Percentiles rank a stretch among this genome's conserved stretches.
phyloP scores from a whole-genome alignment of 768 basidiomycete genomes.

The Xerocomellus intermedius region DNA sequence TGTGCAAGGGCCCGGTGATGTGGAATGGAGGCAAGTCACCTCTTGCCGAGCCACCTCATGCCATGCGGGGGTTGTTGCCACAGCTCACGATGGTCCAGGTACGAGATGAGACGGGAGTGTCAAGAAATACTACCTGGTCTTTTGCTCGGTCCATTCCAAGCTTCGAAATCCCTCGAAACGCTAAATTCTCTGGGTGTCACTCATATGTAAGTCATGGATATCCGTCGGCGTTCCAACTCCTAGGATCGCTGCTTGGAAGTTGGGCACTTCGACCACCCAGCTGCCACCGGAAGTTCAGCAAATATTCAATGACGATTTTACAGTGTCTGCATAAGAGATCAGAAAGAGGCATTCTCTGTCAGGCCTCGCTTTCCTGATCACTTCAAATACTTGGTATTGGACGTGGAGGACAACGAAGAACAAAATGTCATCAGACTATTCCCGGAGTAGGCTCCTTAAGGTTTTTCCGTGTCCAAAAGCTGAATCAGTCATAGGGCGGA shows the following conservation, averaged over 20 bases:
- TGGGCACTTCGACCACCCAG: neutral
- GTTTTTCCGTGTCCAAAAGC: neutral
- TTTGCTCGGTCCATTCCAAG: conserved; percentile 83
- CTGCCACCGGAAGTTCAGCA: neutral
- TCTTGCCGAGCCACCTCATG: neutral
- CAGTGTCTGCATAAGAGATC: conserved; percentile 87
- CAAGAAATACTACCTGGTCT: conserved; percentile 88
- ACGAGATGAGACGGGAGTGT: conserved; percentile 94
- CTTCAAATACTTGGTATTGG: conserved; percentile 76
- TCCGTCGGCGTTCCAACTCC: neutral
- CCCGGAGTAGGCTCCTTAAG: conserved; percentile 56
- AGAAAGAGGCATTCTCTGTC: conserved; percentile 88
- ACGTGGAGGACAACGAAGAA: conserved; percentile 91
- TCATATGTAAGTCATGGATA: conserved; percentile 59
- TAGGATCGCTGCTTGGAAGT: neutral
- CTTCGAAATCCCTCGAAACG: conserved; percentile 76
- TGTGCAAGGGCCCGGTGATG: conserved; percentile 76
- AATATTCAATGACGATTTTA: conserved; percentile 1
- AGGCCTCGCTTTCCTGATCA: conserved; percentile 78
- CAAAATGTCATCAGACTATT: conserved; percentile 92
- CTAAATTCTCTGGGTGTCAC: conserved; percentile 68
- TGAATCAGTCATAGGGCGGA: conserved; percentile 54
- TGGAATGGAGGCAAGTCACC: conserved; percentile 73
- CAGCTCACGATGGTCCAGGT: conserved; percentile 43
- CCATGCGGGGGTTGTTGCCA: neutral